Evolutionary conservation across 768 basidiomycete species (phyloP), one percentile per base, ranked within the genome.

Genomic region (Tulasnella sp.): DNA sequence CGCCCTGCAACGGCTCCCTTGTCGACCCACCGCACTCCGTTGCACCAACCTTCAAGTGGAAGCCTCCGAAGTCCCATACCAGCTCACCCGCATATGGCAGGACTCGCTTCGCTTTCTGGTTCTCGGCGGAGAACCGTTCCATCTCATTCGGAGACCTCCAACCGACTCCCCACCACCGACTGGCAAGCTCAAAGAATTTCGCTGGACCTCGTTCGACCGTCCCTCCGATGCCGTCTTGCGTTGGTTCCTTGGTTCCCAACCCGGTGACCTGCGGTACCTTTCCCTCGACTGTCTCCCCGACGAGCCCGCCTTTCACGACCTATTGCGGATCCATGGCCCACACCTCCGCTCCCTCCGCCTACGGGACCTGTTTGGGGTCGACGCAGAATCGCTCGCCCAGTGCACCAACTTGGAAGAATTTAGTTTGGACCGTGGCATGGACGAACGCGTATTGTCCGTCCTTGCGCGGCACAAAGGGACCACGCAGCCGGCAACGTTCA

Each of bases 341-440:
- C 2, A 40, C 2, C 73, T 74, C 24, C 31, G 31, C 73, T 74
- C 73, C 12, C 73, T 74, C 73, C 73, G 73, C 24, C 44, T 74
- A 2, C 73, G 73, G 24, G 73, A 74, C 39, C 44, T 74, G 7
- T 74, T 74, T 18, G 73, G 44, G 12, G 73, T 74, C 27, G 73
- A 74, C 1, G 39, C 73, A 2, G n/a, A 40, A 3, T 40, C 73
- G 19, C 38, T 74, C 8, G 73, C 38, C 12, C 44, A 74, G 21
- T 74, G 73, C 27, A 74, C 44, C 4, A n/a, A 27, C 12, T 46
- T 74, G 73, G 73, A 74, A 19, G 73, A 74, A 46, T 74, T 74
- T 31, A 74, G 38, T 40, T 74, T 74, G 73, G 73, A 74, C 44
- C 38, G 73, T 27, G 73, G 73, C 18, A 74, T 74, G 73, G 73